Conservation (phyloP, 495 filamentous ascomycete genomes). For the Daldinia concentrica region DNA sequence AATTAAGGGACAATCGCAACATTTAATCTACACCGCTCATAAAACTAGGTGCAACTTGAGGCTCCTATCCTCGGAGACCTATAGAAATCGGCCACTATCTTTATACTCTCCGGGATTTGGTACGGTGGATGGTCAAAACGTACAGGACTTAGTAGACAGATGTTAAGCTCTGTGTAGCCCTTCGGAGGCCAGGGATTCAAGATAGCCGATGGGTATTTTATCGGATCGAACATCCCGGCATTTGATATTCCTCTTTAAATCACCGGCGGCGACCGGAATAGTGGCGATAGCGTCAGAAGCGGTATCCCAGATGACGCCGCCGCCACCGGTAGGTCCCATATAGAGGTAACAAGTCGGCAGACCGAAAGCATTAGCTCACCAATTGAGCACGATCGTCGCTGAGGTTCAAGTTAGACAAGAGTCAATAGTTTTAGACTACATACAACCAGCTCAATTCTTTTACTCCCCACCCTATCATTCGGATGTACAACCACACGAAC, state of each 20-base stretch:
- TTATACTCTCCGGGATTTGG: background rate
- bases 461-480: background rate
- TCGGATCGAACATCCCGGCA: background rate
- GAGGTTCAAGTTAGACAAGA: background rate
- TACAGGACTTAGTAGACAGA: background rate
- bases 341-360: slow-evolving; percentile 84
- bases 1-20: background rate
- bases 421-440: background rate
- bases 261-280: slow-evolving; percentile 86
- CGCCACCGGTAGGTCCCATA: slow-evolving; percentile 74
- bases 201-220: background rate
- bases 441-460: background rate
- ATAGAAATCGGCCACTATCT: background rate
- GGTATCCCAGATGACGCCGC: slow-evolving; percentile 93
- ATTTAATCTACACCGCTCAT: background rate
- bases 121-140: background rate
- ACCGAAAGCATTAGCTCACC: slow-evolving; percentile 78
- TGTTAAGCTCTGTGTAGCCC: background rate
- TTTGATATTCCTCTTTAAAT: slow-evolving; percentile 49
- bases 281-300: slow-evolving; percentile 89
- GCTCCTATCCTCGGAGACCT: background rate
- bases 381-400: slow-evolving; percentile 85
- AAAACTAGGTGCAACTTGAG: background rate
- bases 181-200: background rate
- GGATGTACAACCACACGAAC: background rate